A percentile compares a stretch with the other conserved stretches of the same genome.
Conservation (phyloP, 352 stramenopile genomes). For the Sclerospora graminicola region DNA sequence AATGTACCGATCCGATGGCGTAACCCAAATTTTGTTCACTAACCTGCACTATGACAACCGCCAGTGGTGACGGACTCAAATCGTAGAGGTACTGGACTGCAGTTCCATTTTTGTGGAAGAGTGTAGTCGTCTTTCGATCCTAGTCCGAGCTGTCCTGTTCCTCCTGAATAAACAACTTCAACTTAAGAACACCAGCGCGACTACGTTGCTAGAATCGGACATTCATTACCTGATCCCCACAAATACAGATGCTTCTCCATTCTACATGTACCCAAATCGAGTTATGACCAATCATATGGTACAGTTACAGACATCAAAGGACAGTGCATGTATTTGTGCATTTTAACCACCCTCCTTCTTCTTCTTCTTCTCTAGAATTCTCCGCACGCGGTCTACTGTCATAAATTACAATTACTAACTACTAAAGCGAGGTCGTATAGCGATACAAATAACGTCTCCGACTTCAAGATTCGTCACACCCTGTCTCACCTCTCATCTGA, state of each 20-base stretch:
- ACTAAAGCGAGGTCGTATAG: too few species aligned
- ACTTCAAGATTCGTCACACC: too few species aligned
- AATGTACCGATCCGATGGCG: background rate
- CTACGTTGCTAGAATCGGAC: background rate
- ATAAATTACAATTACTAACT: too few species aligned
- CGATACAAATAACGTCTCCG: too few species aligned
- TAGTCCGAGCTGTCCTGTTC: conserved; percentile 53
- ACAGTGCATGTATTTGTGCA: too few species aligned
- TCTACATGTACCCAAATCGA: background rate
- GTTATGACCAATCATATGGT: too few species aligned
- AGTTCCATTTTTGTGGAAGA: conserved; percentile 34
- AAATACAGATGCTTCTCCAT: conserved; percentile 25
- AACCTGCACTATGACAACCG: conserved; percentile 67
- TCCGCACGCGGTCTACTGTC: too few species aligned
- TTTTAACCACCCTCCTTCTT: too few species aligned
- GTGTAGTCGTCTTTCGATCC: conserved; percentile 41
- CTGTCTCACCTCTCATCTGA: too few species aligned
- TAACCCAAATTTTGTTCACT: background rate
- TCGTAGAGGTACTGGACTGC: conserved; percentile 10
- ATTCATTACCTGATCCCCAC: conserved; percentile 51
- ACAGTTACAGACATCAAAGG: too few species aligned
- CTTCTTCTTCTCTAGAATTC: too few species aligned
- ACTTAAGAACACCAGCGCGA: background rate
- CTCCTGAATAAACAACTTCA: conserved; percentile 23
- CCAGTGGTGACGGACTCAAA: conserved; percentile 34